Base-by-base conservation (phyloP, 1,284 basidiomycete species). In the Fomes fomentarius region DNA sequence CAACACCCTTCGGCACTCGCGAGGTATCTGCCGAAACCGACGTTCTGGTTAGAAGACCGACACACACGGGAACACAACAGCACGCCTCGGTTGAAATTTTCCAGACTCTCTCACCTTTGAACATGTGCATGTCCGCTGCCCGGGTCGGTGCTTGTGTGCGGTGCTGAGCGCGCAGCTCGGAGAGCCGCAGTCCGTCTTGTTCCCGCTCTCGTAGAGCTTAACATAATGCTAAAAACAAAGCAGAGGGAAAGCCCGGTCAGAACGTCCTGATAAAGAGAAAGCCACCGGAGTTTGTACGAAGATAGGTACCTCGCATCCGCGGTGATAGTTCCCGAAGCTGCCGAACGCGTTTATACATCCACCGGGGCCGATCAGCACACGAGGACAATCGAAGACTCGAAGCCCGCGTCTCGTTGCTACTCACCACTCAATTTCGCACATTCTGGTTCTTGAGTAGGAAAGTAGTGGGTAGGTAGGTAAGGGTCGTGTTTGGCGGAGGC, bases 261-360 rank as follows among this genome's bases (percentile, higher is more conserved):
- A 34, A 10, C 34, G 41, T n/a, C n/a, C n/a, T n/a, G n/a, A n/a
- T n/a, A n/a, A n/a, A 40, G 40, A 17, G 28, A 22, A 7, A 7
- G 26, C 21, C n/a, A 37, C 26, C 17, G 35, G 40, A 30, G 31
- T 1, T 17, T 12, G 26, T 24, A 5, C 6, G 35, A n/a, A 41
- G 52, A 41, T 37, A 39, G 38, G 47, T 50, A 69, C 69, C 57
- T 68, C 57, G 63, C 69, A 71, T 42, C 63, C 64, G 56, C 67
- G 64, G 57, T 69, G 67, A 60, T 64, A 69, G 62, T 69, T 68
- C 43, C 67, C 67, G 57, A 67, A 66, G 62, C 67, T 69, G 52
- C 15, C 31, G 26, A 34, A 4, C n/a, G n/a, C n/a, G 42, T 28
- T 21, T 26, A 40, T 33, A 37, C 14, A 37, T 19, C 6, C 6